Base-by-base conservation (phyloP, 352 stramenopile genomes). In the Halophytophthora batemanensis region DNA sequence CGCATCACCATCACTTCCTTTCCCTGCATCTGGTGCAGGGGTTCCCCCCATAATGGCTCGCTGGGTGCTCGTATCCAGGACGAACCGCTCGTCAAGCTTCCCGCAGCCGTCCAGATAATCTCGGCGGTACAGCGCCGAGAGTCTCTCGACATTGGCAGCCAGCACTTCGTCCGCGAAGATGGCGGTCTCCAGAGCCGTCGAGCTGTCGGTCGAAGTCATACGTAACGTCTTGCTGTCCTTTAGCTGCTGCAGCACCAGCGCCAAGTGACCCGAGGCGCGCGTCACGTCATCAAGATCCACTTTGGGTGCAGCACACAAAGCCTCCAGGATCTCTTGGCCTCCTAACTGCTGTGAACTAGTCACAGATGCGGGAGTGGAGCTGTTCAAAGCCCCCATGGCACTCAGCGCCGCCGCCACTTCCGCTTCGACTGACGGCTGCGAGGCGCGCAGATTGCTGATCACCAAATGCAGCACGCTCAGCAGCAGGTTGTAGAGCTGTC, bases 401-500 rank as follows among this genome's bases (percentile, higher is more conserved):
- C 77, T 95, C 3, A 95, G 48, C 12, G 85, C 82, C 0, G 82
- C 82, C 0, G 80, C 82, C 28, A 90, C 82, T 53, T 95, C 81
- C 0, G 76, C 82, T 56, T 95, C 85, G 14, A 95, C 65, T 3
- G 77, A 84, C 7, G 61, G 69, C 36, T 70, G 51, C 2, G 66
- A 61, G 15, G 37, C 59, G 34, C 65, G 64, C 0, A 47, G 46
- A 55, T 62, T 66, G 25, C 54, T 65, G 21, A 85, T 54, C 21
- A 92, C 66, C 17, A 93, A 53, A 55, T 90, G 79, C 39, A 95
- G 67, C 38, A 86, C 83, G 0, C 77, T 74, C 8, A 95, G 58
- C 34, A 95, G 57, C 36, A 95, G 59, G 51, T 80, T 82, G 56
- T 95, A 95, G 25, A 92, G 70, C 36, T 76, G 64, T 2, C 75